These are phyloP conservation scores for Hypoxylon crocopeplum DNA, from an alignment of 495 filamentous ascomycete species.

Conservation along the genomic window DNA sequence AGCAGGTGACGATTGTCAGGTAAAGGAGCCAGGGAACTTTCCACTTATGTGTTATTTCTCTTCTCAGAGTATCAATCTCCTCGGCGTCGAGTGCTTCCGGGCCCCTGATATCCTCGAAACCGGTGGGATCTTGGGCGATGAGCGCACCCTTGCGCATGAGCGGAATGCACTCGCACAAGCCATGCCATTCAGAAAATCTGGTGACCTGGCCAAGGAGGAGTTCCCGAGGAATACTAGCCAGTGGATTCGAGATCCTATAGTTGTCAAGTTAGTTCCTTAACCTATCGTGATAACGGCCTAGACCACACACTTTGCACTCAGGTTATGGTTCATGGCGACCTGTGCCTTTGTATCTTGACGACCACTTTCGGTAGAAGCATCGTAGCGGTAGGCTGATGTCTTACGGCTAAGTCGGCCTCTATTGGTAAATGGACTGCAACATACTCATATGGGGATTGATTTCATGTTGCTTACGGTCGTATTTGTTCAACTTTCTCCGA, in stretches of 20 bases:
- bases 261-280: neutral
- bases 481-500: neutral
- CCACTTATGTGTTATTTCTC: constrained; percentile 70
- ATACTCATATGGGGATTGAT: no score
- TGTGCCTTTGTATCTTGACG: constrained; percentile 38
- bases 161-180: constrained; percentile 51
- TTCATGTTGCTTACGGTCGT: neutral
- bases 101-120: constrained; percentile 57
- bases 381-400: constrained; percentile 20
- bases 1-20: constrained; percentile 72
- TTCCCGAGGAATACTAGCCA: constrained; percentile 59
- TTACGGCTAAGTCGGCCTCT: constrained; percentile 4
- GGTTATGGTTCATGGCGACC: constrained; percentile 59
- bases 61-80: constrained; percentile 59
- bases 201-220: constrained; percentile 64
- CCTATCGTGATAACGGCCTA: neutral
- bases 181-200: constrained; percentile 56
- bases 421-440: neutral
- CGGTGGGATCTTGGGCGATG: constrained; percentile 65
- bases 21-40: constrained; percentile 69
- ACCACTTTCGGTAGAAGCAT: constrained; percentile 31
- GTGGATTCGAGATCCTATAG: constrained; percentile 63
- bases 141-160: constrained; percentile 67
- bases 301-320: constrained; percentile 54
- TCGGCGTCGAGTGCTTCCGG: constrained; percentile 58